phyloP scores from a whole-genome alignment of 176 grass and related monocot species.

The Bonia amplexicaulis region DNA sequence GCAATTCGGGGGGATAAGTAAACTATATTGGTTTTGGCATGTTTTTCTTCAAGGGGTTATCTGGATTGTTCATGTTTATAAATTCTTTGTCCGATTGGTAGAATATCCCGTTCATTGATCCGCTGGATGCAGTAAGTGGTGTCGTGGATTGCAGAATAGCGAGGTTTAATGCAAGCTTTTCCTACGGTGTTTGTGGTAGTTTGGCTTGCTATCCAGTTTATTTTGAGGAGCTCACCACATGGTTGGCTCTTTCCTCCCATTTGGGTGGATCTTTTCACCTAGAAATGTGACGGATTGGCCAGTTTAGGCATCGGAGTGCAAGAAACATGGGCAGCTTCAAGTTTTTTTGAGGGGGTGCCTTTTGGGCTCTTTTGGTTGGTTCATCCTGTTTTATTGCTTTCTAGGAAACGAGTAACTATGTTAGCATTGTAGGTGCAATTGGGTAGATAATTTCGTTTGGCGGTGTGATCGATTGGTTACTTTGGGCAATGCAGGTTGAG shows the following conservation, averaged over 20 bases:
- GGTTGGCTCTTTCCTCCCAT: constrained; percentile 1
- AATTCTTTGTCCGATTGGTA: neutral
- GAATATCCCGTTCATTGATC: neutral
- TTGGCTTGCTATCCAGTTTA: neutral
- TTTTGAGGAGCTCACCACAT: neutral
- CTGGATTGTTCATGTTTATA: constrained; percentile 4
- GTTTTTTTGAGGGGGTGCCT: neutral
- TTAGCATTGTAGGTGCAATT: constrained; percentile 9
- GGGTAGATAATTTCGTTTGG: constrained; percentile 9
- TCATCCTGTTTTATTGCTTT: constrained; percentile 22
- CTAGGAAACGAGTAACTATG: constrained; percentile 3
- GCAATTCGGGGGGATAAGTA: neutral
- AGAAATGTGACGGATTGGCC: constrained; percentile 14
- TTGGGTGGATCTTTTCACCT: constrained; percentile 18
- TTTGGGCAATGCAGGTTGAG: constrained; percentile 27
- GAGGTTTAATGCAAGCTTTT: constrained; percentile 24
- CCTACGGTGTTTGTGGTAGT: constrained; percentile 10
- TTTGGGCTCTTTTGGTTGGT: constrained; percentile 23
- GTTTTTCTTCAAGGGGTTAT: neutral
- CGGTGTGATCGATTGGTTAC: constrained; percentile 14
- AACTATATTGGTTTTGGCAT: neutral
- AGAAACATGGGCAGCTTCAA: neutral
- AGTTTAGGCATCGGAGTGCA: constrained; percentile 8
- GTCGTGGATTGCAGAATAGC: neutral
- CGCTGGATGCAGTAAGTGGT: neutral